Percentiles rank a stretch among this genome's conserved stretches.
phyloP scores from a whole-genome alignment of 139 green algal species.

The Prasinococcaceae sp. region DNA sequence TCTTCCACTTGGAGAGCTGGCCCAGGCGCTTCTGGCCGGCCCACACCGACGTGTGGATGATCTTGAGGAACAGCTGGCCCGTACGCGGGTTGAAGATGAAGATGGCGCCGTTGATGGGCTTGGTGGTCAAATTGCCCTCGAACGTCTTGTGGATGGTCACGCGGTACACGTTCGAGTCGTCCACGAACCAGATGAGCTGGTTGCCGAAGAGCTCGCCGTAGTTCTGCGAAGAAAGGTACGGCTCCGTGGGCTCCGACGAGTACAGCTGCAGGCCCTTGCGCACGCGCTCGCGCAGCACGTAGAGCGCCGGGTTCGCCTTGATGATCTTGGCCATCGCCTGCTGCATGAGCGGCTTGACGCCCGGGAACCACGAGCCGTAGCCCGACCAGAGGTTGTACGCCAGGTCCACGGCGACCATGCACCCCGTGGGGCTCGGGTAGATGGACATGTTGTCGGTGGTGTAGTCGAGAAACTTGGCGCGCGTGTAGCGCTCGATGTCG shows the following conservation, averaged over 20 bases:
- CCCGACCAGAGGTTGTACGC: slow-evolving; percentile 95
- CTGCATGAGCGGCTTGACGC: slow-evolving; percentile 84
- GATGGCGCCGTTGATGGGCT: slow-evolving; percentile 97
- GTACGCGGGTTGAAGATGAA: slow-evolving; percentile 99
- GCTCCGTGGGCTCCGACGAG: slow-evolving; percentile 93
- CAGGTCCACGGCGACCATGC: slow-evolving; percentile 95
- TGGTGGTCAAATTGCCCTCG: slow-evolving; percentile 96
- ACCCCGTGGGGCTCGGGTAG: slow-evolving; percentile 88
- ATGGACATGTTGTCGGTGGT: slow-evolving; percentile 99
- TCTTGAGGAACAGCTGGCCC: slow-evolving; percentile 95
- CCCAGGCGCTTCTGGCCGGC: slow-evolving; percentile 96
- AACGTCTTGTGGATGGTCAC: slow-evolving; percentile 99
- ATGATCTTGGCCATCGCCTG: slow-evolving; percentile 67
- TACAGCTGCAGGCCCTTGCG: slow-evolving; percentile 97
- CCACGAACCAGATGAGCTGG: slow-evolving; percentile 99
- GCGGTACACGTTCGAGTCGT: slow-evolving; percentile 99
- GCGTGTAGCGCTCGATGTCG: slow-evolving; percentile 96
- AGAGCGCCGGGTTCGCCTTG: slow-evolving; percentile 96
- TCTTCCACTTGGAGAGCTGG: slow-evolving; percentile 99
- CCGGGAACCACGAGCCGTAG: slow-evolving; percentile 98
- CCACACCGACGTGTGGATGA: slow-evolving; percentile 98
- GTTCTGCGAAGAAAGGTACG: slow-evolving; percentile 94
- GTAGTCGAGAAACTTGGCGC: slow-evolving; percentile 99
- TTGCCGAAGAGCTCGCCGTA: slow-evolving; percentile 97
- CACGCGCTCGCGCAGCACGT: slow-evolving; percentile 95